These are phyloP conservation scores for Pseudogymnoascus sp. DNA, from an alignment of 2,329 filamentous ascomycete genomes.

Conservation along the genomic window DNA sequence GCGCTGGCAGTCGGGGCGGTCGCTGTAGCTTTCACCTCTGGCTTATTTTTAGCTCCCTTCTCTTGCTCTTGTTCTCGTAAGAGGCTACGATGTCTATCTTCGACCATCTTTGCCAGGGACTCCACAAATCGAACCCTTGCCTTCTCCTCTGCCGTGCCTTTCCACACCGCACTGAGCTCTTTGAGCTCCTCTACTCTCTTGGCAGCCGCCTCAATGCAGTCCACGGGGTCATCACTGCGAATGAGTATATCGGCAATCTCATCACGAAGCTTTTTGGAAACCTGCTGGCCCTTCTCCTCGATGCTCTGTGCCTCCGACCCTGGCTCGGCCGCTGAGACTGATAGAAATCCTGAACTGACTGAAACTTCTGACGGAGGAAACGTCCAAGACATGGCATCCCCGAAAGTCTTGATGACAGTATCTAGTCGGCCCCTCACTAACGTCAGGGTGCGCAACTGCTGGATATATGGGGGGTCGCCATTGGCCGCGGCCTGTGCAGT, in stretches of 20 bases:
- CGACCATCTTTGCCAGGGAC: conserved; percentile 69
- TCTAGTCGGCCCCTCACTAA: conserved; percentile 80
- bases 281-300: conserved; percentile 80
- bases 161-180: conserved; percentile 75
- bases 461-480: conserved; percentile 55
- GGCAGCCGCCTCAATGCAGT: conserved; percentile 66
- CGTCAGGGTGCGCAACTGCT: conserved; percentile 72
- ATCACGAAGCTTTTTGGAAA: conserved; percentile 60
- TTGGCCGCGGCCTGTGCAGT: conserved; percentile 18
- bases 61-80: conserved; percentile 26
- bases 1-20: conserved; percentile 15
- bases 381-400: conserved; percentile 91
- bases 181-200: conserved; percentile 70
- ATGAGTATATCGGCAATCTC: conserved; percentile 66
- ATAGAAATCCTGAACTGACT: conserved; percentile 77
- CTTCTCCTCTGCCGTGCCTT: conserved; percentile 91
- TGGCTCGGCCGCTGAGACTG: conserved; percentile 77
- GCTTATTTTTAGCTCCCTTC: conserved; percentile 20
- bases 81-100: conserved; percentile 51
- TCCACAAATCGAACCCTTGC: conserved; percentile 77
- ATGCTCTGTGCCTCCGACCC: conserved; percentile 58
- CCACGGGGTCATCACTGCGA: conserved; percentile 49
- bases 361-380: conserved; percentile 83
- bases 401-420: conserved; percentile 82
- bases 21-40: not conserved